Percentiles rank a stretch among this genome's conserved stretches.
Conservation (phyloP, 2,329 filamentous ascomycete species). For the Penicillium polonicum region DNA sequence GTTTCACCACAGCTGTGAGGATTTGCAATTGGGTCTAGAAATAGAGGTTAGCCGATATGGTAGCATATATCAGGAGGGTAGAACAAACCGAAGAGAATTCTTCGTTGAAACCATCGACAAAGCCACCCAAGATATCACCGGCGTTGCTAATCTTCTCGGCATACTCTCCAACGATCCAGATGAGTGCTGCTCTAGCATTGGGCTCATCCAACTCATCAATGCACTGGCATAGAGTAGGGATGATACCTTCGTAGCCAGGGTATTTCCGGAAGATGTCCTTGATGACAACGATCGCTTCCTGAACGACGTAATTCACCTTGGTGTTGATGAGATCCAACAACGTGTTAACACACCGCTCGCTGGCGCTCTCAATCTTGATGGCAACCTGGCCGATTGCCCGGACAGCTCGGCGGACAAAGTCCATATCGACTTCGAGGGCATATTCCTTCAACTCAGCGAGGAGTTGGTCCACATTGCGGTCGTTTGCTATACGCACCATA, state of each 20-base stretch:
- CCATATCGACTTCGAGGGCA: constrained; percentile 97
- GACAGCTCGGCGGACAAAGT: constrained; percentile 90
- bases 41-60: constrained; percentile 30
- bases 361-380: constrained; percentile 95
- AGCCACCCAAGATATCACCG: constrained; percentile 86
- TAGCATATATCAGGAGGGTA: neutral
- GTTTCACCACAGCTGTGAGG: constrained; percentile 91
- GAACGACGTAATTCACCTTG: constrained; percentile 98
- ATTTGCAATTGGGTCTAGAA: constrained; percentile 92
- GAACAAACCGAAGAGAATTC: constrained; percentile 83
- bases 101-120: constrained; percentile 92
- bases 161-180: constrained; percentile 99
- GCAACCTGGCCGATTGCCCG: constrained; percentile 97
- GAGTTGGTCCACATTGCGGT: constrained; percentile 92
- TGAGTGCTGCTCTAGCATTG: constrained; percentile 81
- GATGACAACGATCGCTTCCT: constrained; percentile 98
- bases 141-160: constrained; percentile 99
- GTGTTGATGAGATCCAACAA: constrained; percentile 91
- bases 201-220: constrained; percentile 97
- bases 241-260: constrained; percentile 95
- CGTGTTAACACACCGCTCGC: constrained; percentile 92
- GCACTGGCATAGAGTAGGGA: constrained; percentile 91
- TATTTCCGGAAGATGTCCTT: constrained; percentile 98
- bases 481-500: constrained; percentile 98
- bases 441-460: constrained; percentile 96